Conservation (phyloP, 306 rosid genomes). For the Dryas octopetala region DNA sequence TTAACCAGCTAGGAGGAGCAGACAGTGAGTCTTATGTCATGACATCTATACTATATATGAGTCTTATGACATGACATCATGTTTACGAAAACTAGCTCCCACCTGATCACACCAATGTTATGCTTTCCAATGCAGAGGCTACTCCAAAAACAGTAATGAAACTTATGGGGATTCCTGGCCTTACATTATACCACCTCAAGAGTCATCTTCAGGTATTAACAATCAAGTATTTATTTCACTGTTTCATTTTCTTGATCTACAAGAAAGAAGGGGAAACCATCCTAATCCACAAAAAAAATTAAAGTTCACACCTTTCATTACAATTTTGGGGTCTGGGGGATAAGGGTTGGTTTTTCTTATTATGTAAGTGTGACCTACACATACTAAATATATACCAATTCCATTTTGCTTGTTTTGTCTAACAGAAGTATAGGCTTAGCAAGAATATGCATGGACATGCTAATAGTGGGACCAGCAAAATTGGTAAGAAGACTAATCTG, state of each 20-base stretch:
- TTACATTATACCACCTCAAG: constrained; percentile 80
- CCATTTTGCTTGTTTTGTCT: constrained; percentile 13
- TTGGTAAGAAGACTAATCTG: constrained; percentile 38
- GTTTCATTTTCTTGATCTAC: not conserved
- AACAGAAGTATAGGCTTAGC: constrained; percentile 87
- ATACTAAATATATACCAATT: constrained; percentile 5
- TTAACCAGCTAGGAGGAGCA: constrained; percentile 81
- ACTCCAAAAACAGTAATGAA: constrained; percentile 90
- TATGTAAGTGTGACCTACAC: not conserved
- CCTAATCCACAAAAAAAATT: not conserved
- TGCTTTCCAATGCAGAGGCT: constrained; percentile 60
- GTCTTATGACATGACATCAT: too few relatives aligned
- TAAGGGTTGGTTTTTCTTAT: not conserved
- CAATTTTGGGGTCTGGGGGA: not conserved
- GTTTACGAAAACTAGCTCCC: not conserved
- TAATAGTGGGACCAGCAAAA: constrained; percentile 49
- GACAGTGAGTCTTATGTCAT: constrained; percentile 55
- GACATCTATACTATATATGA: too few relatives aligned
- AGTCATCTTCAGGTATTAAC: constrained; percentile 79
- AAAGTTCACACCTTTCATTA: not conserved
- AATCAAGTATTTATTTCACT: not conserved
- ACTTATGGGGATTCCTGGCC: constrained; percentile 85
- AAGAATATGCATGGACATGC: constrained; percentile 67
- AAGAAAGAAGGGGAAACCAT: not conserved
- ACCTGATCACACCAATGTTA: not conserved